Base-by-base conservation (phyloP, 2,329 filamentous ascomycete genomes). In the Hymenoscyphus occultus region DNA sequence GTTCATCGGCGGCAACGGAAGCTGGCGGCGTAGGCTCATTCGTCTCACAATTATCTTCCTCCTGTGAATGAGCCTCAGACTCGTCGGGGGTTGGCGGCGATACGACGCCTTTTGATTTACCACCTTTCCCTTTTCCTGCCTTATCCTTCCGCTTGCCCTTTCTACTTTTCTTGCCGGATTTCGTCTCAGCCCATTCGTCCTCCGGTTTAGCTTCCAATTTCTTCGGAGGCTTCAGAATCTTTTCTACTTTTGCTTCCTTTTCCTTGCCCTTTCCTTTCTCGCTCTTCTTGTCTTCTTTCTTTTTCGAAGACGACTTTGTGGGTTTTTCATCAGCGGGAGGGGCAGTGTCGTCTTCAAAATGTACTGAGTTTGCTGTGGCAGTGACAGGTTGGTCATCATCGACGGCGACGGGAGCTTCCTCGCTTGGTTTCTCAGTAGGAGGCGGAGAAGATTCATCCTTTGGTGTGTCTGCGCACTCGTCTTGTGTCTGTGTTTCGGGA, bases 281-380 rank as follows among this genome's bases (percentile, higher is more conserved):
- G 54, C 39, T 39, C 59, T 64, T 64, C 42, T 28, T 54, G 4
- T 61, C 42, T 45, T 63, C 59, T 54, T 61, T 42, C 63, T 64
- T 56, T 51, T 65, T 40, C 32, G 32, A 28, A 12, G 48, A 54
- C 1, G 57, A 22, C 51, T 64, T 58, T 16, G 45, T 16, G 16
- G 56, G 28, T 51, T 48, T 62, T 31, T 67, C 61, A n/a, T 60
- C 19, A 59, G 64, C 61, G 39, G 65, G 60, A 45, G 65, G 65
- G 39, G 67, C 56, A 28, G 61, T 64, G 12, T 39, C 66, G 35
- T 68, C 65, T 35, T 65, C 65, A 39, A 70, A 70, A 57, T 67
- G 69, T 48, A 70, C 64, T 1, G 64, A 65, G 56, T 65, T 61
- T 9, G 16, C 16, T 40, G 64, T 54, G 16, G 31, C 28, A 59